Evolutionary conservation across 768 basidiomycete genomes (phyloP), one percentile per base, ranked within the genome.

Genomic region (Tylopilus vinaceipallidus): DNA sequence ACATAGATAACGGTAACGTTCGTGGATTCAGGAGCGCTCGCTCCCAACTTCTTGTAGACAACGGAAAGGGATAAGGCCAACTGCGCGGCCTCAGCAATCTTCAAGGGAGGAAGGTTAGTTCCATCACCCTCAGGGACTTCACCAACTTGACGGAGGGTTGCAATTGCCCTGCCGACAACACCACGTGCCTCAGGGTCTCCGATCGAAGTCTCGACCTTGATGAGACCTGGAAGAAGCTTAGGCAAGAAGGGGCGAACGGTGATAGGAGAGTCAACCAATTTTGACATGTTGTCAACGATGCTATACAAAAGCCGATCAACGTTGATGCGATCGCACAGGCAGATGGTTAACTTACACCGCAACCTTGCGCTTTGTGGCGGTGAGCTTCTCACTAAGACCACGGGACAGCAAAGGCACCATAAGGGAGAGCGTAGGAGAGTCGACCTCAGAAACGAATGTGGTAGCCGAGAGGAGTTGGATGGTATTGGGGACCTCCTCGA

Each of bases 381-480:
- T 97, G 53, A 93, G 80, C 76, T 95, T 95, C 80, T 98, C 95
- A 55, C 72, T 80, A 56, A 95, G 79, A 83, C 95, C 95, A 79
- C 95, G 91, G 52, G 91, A 82, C 47, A 98, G 77, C 17, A 98
- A 85, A 65, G 95, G 95, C 52, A 95, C 95, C 92, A 98, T 97
- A 59, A 98, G 84, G 61, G 95, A 97, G 59, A 98, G 87, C 58
- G 95, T 97, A 49, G 94, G 81, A 42, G 94, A 93, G 64, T 97
- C 95, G 73, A 98, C 95, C 80, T 98, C 95, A 45, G 95, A 91
- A 91, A 98, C 95, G 86, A 97, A 98, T 72, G 95, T 98, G 73
- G 95, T 98, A 50, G 95, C 84, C 73, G 95, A 93, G 73, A 97
- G 92, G 75, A 95, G 88, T 55, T 81, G 80, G 64, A 98, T 91